Evolutionary conservation across 306 rosid genomes (phyloP), one percentile per base, ranked within the genome.

Genomic region (Gillenia trifoliata): DNA sequence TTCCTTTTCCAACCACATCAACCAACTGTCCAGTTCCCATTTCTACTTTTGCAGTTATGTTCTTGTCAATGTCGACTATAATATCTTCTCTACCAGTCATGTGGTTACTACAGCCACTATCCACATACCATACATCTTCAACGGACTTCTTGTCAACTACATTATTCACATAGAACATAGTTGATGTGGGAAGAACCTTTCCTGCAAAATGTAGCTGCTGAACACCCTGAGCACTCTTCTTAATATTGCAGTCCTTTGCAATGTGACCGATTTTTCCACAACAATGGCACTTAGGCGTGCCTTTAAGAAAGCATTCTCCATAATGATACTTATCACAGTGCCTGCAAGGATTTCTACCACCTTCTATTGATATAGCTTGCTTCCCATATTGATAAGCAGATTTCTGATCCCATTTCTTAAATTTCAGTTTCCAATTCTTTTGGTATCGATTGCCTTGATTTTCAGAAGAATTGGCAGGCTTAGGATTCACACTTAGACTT

Each of bases 101-200:
- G 0, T 13, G 50, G 19, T 43, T 43, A 4, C 19, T 13, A 1
- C 50, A 43, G 1, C 50, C 50, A 13, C 0, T 43, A 4, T 43
- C 19, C 50, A 23, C 6, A 13, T 43, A 43, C 50, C 50, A 13
- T 11, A 43, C 19, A 43, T 15, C 6, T 43, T 43, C 6, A 43
- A 43, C 12, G 0, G 19, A 4, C 19, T 22, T 56, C 16, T 11
- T 22, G 8, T 52, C 4, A 22, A 11, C 62, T 10, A 2, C 2
- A 56, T 56, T 4, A 23, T 1, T 22, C 0, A 8, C 30, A 56
- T 23, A 56, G 2, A 56, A 56, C 29, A 56, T 56, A 0, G 31
- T 56, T 10, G 1, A 16, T 23, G 63, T 23, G 1, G 2, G 1
- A 2, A 11, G 0, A 0, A 3, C 6, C 0, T 56, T 1, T 23